A percentile compares a stretch with the other conserved stretches of the same genome.
These are phyloP conservation scores for Metschnikowia hibisci DNA, from an alignment of 805 yeast genomes.

Conservation along the genomic window DNA sequence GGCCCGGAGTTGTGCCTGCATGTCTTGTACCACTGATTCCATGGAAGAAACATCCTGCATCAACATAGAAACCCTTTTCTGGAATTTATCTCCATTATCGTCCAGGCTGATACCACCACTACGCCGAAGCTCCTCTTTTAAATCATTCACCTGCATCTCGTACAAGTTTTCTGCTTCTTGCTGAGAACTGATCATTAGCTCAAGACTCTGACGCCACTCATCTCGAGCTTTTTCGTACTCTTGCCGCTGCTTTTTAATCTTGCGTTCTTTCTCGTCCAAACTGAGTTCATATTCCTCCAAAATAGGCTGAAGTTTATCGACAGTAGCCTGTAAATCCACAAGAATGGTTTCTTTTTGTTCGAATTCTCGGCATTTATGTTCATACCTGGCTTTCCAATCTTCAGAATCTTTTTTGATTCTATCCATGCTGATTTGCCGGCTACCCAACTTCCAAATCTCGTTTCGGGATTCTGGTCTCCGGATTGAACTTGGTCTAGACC, in stretches of 20 bases:
- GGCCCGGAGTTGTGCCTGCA: slow-evolving; percentile 12
- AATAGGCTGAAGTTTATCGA: slow-evolving; percentile 46
- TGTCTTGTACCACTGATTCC: slow-evolving; percentile 15
- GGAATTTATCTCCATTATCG: slow-evolving; percentile 5
- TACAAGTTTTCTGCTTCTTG: slow-evolving; percentile 51
- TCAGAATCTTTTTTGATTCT: not conserved
- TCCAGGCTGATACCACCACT: no score
- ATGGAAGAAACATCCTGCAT: slow-evolving; percentile 17
- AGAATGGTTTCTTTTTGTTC: slow-evolving; percentile 44
- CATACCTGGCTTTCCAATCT: slow-evolving; percentile 10
- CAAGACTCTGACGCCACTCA: slow-evolving; percentile 57
- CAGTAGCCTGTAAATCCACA: slow-evolving; percentile 45
- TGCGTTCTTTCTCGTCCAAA: slow-evolving; percentile 42
- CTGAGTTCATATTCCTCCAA: slow-evolving; percentile 45
- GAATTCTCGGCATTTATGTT: slow-evolving; percentile 24
- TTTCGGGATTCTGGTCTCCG: slow-evolving; percentile 1
- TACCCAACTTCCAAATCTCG: not conserved
- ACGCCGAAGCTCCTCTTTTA: slow-evolving; percentile 17
- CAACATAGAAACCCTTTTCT: slow-evolving; percentile 12
- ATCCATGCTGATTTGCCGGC: not conserved
- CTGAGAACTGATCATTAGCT: slow-evolving; percentile 50
- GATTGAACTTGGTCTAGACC: not conserved
- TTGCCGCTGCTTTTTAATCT: slow-evolving; percentile 42
- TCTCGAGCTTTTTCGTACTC: slow-evolving; percentile 52
- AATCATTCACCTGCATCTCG: slow-evolving; percentile 42